Percentiles rank a stretch among this genome's conserved stretches.
These are phyloP conservation scores for Brassica juncea DNA, from an alignment of 345 rosid genomes.

Conservation along the genomic window DNA sequence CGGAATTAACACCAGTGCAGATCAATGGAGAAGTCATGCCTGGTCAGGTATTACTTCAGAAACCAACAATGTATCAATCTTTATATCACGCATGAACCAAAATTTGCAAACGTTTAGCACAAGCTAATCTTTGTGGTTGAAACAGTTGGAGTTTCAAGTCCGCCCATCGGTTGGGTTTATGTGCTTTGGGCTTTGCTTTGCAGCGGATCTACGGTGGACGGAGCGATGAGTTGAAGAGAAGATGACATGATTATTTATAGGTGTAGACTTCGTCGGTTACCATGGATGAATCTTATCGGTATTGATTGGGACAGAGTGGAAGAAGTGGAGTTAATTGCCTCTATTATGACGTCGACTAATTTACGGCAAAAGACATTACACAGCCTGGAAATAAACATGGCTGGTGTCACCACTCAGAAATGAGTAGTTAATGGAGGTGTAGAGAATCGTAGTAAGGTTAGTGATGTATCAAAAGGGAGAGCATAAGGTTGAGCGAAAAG, in stretches of 20 bases:
- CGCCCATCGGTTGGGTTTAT: conserved; percentile 66
- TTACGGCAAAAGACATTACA: too few relatives aligned
- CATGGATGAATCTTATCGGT: too few relatives aligned
- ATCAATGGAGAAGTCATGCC: conserved; percentile 42
- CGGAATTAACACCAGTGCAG: conserved; percentile 77
- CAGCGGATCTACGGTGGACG: not conserved
- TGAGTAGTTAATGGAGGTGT: conserved; percentile 42
- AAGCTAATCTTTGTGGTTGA: not conserved
- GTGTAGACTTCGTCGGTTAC: too few relatives aligned
- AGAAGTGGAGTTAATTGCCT: too few relatives aligned
- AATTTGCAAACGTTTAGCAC: not conserved
- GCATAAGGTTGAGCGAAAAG: too few relatives aligned
- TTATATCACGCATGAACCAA: not conserved
- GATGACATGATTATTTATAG: too few relatives aligned
- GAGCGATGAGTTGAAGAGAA: too few relatives aligned
- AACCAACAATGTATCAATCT: not conserved
- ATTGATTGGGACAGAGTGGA: too few relatives aligned
- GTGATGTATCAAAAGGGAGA: too few relatives aligned
- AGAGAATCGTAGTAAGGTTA: too few relatives aligned
- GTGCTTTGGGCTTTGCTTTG: not conserved
- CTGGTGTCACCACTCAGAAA: conserved; percentile 50
- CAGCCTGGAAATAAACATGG: not conserved
- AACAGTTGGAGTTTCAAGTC: conserved; percentile 95
- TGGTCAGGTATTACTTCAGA: conserved; percentile 61
- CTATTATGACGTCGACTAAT: too few relatives aligned